Evolutionary conservation across 305 asterid species (phyloP).

Genomic region (Fraxinus greggii): DNA sequence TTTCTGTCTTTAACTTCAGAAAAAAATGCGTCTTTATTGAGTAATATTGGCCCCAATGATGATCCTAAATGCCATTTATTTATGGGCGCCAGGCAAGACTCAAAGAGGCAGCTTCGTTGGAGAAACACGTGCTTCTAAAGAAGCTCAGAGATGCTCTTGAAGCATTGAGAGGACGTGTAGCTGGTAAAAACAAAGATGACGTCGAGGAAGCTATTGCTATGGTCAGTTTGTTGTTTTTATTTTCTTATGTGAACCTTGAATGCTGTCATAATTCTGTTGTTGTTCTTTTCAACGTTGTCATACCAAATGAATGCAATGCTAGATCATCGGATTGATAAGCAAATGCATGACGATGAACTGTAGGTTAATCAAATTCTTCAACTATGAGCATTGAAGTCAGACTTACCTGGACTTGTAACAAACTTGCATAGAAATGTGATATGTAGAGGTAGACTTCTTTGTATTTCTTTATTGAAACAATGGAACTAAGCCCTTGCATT

Average conservation of each 20-base stretch:
- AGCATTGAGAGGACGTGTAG: constrained; percentile 85
- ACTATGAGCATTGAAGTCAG: not conserved
- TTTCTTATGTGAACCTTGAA: not conserved
- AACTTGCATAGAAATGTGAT: not conserved
- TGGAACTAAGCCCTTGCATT: not conserved
- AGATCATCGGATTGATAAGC: not conserved
- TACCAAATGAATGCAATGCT: not conserved
- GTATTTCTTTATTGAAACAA: not conserved
- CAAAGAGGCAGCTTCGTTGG: constrained; percentile 84
- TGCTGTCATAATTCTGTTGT: not conserved
- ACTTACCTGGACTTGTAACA: not conserved
- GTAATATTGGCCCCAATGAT: not conserved
- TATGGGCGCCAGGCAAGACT: constrained; percentile 67
- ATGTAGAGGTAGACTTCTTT: not conserved
- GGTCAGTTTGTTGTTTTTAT: constrained; percentile 42
- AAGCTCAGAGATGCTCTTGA: constrained; percentile 94
- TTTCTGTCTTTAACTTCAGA: not conserved
- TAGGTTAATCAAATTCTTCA: not conserved
- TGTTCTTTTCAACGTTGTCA: constrained; percentile 8
- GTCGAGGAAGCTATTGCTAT: constrained; percentile 91
- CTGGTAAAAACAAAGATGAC: constrained; percentile 84
- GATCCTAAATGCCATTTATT: constrained; percentile 17
- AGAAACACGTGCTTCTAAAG: constrained; percentile 89
- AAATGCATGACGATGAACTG: constrained; percentile 5
- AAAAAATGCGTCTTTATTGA: not conserved